Percentiles rank a stretch among this genome's conserved stretches.
These are phyloP conservation scores for Byssoonygena ceratinophila DNA, from an alignment of 2,329 filamentous ascomycete species.

Conservation along the genomic window DNA sequence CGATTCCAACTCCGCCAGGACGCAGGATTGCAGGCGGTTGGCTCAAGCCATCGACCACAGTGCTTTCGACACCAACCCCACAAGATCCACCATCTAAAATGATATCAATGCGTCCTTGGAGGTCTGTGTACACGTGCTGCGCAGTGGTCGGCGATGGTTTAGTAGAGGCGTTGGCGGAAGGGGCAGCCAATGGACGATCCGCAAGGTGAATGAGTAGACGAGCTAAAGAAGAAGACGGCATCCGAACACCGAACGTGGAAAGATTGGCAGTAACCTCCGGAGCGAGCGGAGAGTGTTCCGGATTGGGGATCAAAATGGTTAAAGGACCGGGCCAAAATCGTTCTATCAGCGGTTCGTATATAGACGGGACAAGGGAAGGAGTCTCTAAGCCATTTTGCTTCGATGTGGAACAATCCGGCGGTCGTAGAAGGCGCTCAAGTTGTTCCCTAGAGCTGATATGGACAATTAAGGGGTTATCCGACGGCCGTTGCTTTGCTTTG, in stretches of 20 bases:
- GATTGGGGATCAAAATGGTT: slow-evolving; percentile 77
- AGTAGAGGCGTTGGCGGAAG: slow-evolving; percentile 89
- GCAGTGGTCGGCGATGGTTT: slow-evolving; percentile 86
- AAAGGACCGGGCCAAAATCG: slow-evolving; percentile 91
- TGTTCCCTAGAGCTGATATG: slow-evolving; percentile 76
- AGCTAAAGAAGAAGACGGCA: slow-evolving; percentile 78
- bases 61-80: slow-evolving; percentile 86
- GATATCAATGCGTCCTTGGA: slow-evolving; percentile 68
- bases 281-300: slow-evolving; percentile 58
- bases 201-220: slow-evolving; percentile 73
- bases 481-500: slow-evolving; percentile 75
- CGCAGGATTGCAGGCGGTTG: slow-evolving; percentile 70
- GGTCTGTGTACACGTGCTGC: slow-evolving; percentile 76
- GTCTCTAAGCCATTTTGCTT: slow-evolving; percentile 24
- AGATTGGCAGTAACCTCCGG: slow-evolving; percentile 87
- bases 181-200: slow-evolving; percentile 71
- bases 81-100: slow-evolving; percentile 85
- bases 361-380: slow-evolving; percentile 48
- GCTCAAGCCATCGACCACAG: slow-evolving; percentile 83
- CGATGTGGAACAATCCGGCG: slow-evolving; percentile 14
- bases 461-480: slow-evolving; percentile 91
- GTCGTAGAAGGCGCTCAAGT: slow-evolving; percentile 52
- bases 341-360: slow-evolving; percentile 68
- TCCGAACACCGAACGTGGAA: slow-evolving; percentile 74
- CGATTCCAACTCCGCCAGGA: slow-evolving; percentile 77